Percentiles rank a stretch among this genome's conserved stretches.
phyloP scores from a whole-genome alignment of 2,329 filamentous ascomycete genomes.

The Alternaria ethzedia region DNA sequence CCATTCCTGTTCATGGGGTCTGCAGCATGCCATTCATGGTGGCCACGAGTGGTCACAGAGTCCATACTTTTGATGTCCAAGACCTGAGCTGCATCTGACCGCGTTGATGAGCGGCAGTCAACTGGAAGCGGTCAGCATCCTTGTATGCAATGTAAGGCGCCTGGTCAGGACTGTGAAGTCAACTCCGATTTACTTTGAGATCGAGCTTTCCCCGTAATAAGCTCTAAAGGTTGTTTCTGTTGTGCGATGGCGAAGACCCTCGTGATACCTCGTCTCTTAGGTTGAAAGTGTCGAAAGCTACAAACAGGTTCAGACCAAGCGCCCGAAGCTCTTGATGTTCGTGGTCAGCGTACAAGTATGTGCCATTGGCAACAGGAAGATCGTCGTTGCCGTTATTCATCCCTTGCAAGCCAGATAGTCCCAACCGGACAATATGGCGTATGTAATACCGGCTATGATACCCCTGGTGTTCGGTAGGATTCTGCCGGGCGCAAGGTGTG shows the following conservation, averaged over 20 bases:
- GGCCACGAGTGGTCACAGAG: not conserved
- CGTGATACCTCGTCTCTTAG: not conserved
- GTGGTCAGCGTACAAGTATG: not conserved
- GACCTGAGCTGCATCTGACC: not conserved
- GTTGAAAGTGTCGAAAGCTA: not conserved
- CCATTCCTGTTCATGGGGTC: not conserved
- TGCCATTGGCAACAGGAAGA: not conserved
- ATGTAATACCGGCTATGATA: constrained; percentile 4
- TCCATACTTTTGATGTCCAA: not conserved
- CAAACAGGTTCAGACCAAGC: not conserved
- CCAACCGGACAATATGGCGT: not conserved
- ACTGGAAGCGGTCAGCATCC: not conserved
- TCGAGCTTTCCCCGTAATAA: not conserved
- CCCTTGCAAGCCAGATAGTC: not conserved
- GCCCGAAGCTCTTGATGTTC: not conserved
- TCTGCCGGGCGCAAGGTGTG: constrained; percentile 4
- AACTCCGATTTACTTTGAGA: not conserved
- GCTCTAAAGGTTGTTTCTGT: too few species aligned
- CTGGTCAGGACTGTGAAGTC: not conserved
- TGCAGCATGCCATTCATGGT: not conserved
- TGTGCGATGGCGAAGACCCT: not conserved
- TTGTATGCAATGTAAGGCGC: not conserved
- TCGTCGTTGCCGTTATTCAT: not conserved
- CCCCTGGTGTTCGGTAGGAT: constrained; percentile 9
- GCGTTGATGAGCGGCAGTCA: not conserved